Evolutionary conservation across 2,329 filamentous ascomycete genomes (phyloP).

Genomic region (Trichoderma sp.): DNA sequence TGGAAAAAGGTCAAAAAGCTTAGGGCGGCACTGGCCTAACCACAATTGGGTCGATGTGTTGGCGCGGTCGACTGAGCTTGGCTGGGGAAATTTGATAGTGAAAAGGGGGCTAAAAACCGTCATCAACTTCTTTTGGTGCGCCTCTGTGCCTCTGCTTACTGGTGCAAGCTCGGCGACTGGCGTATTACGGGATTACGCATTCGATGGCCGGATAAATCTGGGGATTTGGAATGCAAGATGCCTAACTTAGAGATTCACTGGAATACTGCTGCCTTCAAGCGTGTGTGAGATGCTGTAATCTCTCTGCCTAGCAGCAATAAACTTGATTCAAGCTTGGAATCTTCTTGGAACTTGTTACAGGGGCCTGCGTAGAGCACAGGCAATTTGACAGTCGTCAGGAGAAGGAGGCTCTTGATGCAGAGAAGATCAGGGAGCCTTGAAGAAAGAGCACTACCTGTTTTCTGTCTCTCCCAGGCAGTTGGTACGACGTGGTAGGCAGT

Average conservation of each 20-base stretch:
- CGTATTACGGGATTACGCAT: conserved; percentile 26
- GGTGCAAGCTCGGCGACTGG: background rate
- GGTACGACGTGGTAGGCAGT: background rate
- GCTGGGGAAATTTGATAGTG: conserved; percentile 28
- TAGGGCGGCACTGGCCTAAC: conserved; percentile 27
- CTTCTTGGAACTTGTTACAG: background rate
- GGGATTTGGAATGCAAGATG: conserved; percentile 20
- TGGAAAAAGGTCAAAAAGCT: background rate
- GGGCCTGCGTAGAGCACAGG: background rate
- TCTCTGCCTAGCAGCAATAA: conserved; percentile 19
- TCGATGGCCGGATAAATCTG: conserved; percentile 5
- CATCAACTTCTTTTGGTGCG: conserved; percentile 15
- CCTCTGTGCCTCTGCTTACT: conserved; percentile 20
- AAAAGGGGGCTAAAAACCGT: conserved; percentile 26
- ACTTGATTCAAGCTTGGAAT: background rate
- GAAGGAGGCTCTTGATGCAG: background rate
- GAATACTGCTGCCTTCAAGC: conserved; percentile 21
- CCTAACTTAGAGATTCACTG: conserved; percentile 1
- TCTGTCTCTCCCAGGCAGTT: background rate
- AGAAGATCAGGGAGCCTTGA: conserved; percentile 8
- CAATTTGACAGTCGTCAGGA: conserved; percentile 4
- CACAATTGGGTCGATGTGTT: conserved; percentile 18
- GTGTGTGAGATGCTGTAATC: conserved; percentile 5
- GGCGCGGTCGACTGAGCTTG: conserved; percentile 25
- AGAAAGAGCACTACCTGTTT: background rate